phyloP scores from a whole-genome alignment of 225 moss, liverwort and hornwort genomes.

The Thuidium tamariscinum region DNA sequence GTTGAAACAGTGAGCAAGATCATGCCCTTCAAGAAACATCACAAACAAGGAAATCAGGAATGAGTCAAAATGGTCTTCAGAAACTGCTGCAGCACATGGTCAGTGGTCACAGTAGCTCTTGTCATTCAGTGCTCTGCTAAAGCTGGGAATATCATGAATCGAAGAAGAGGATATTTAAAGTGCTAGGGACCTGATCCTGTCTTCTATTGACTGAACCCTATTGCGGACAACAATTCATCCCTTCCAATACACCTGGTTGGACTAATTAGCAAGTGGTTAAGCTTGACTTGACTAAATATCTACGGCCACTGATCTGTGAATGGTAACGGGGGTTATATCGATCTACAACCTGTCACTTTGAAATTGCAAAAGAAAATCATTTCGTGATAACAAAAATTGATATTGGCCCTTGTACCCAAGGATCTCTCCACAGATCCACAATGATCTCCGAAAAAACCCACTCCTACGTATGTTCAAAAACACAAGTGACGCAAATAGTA shows the following conservation, averaged over 20 bases:
- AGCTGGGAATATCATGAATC: neutral
- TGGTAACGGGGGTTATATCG: neutral
- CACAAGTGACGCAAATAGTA: neutral
- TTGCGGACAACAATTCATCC: neutral
- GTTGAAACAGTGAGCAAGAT: conserved; percentile 47
- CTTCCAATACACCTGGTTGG: neutral
- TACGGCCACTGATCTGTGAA: neutral
- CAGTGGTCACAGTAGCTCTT: neutral
- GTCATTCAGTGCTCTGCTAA: neutral
- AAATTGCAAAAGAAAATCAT: neutral
- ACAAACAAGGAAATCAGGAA: neutral
- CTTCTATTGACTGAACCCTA: neutral
- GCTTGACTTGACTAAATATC: neutral
- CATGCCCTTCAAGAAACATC: conserved; percentile 38
- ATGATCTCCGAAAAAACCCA: neutral
- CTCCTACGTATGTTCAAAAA: neutral
- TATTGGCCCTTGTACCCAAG: neutral
- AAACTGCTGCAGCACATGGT: neutral
- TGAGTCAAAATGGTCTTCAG: neutral
- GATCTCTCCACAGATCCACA: neutral
- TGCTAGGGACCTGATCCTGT: neutral
- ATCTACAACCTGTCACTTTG: neutral
- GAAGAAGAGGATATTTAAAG: neutral
- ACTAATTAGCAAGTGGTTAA: neutral
- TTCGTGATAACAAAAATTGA: no score